These are phyloP conservation scores for Mitragyna speciosa DNA, from an alignment of 257 asterid species.

Conservation along the genomic window DNA sequence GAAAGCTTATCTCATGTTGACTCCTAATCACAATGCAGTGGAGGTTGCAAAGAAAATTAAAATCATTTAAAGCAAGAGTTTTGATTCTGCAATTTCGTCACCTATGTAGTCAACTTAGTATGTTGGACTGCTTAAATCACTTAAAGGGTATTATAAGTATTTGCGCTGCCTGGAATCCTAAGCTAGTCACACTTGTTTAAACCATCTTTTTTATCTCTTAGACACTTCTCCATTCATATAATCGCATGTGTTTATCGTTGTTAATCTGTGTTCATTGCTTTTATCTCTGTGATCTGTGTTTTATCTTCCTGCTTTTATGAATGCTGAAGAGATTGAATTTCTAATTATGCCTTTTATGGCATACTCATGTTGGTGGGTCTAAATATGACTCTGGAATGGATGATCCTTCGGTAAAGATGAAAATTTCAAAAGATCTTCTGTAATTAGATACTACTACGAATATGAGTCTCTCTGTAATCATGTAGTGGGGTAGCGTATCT, in stretches of 20 bases:
- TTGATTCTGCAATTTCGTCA: slow-evolving; percentile 1
- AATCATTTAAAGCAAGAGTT: slow-evolving; percentile 33
- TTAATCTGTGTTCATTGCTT: not conserved
- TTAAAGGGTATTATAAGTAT: not conserved
- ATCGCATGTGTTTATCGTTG: not conserved
- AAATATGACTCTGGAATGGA: slow-evolving; percentile 7
- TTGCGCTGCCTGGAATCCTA: not conserved
- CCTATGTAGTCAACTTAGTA: not conserved
- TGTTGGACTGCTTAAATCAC: not conserved
- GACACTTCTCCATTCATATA: not conserved
- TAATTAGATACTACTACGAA: not conserved
- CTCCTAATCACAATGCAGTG: slow-evolving; percentile 43
- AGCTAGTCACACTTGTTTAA: not conserved
- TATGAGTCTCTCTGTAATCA: not conserved
- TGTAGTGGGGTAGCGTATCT: not conserved
- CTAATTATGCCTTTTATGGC: slow-evolving; percentile 2
- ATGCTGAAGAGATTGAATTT: not conserved
- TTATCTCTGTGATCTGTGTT: not conserved
- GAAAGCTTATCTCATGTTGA: slow-evolving; percentile 62
- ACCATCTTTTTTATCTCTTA: not conserved
- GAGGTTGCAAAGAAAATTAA: slow-evolving; percentile 64
- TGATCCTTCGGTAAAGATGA: slow-evolving; percentile 17
- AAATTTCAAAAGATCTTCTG: not conserved
- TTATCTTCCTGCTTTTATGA: not conserved
- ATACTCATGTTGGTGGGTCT: slow-evolving; percentile 12